Conservation (phyloP, 768 basidiomycete genomes). For the Cytidiella melzeri region DNA sequence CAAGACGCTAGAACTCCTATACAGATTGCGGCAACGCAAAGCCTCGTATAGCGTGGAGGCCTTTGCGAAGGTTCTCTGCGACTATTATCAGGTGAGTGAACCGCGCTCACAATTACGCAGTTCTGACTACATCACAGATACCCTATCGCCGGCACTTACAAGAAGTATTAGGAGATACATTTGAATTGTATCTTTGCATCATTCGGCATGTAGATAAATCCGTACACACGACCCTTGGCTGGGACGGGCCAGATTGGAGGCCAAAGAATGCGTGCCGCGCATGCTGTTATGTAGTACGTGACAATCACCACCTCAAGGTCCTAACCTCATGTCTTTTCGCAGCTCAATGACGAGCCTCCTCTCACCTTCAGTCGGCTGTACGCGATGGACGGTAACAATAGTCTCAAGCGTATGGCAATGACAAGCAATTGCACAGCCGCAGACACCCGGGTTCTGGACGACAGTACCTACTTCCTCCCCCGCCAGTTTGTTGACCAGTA, state of each 20-base stretch:
- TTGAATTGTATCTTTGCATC: slow-evolving; percentile 31
- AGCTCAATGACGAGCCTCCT: slow-evolving; percentile 26
- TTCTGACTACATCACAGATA: slow-evolving; percentile 13
- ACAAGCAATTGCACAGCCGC: slow-evolving; percentile 12
- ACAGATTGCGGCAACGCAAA: neutral
- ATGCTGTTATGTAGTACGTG: slow-evolving; percentile 29
- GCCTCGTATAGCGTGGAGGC: slow-evolving; percentile 8
- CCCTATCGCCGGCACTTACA: slow-evolving; percentile 21
- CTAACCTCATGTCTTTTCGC: neutral
- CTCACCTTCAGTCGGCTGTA: slow-evolving; percentile 22
- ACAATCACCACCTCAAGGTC: neutral
- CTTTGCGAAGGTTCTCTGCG: slow-evolving; percentile 2
- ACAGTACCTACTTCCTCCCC: slow-evolving; percentile 24
- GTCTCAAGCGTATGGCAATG: slow-evolving; percentile 21
- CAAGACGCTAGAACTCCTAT: slow-evolving; percentile 3
- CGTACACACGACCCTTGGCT: slow-evolving; percentile 22
- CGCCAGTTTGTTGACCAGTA: slow-evolving; percentile 23
- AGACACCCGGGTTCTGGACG: slow-evolving; percentile 15
- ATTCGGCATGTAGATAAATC: slow-evolving; percentile 12
- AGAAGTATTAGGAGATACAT: slow-evolving; percentile 25
- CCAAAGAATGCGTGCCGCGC: slow-evolving; percentile 30
- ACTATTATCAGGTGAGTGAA: slow-evolving; percentile 6
- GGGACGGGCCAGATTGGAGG: slow-evolving; percentile 27
- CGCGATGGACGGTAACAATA: slow-evolving; percentile 16
- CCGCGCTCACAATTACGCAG: too few relatives aligned